Base-by-base conservation (phyloP, 345 rosid species). In the Aquilaria yunnanensis region DNA sequence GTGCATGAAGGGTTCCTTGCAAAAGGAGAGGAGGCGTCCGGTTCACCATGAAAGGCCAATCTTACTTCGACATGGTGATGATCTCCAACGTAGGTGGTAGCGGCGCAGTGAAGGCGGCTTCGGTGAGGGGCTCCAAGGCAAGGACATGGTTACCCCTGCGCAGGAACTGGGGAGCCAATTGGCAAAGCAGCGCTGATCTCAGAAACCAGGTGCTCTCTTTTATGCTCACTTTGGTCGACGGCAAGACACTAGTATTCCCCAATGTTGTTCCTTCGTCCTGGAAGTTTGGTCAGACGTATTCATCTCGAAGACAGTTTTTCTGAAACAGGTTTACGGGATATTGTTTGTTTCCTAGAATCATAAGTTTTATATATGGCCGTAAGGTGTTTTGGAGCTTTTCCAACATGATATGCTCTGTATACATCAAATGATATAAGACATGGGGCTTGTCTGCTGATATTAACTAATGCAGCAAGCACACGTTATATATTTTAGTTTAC, bases 131-230 rank as follows among this genome's bases (percentile, higher is more conserved):
- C 0, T 83, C 86, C 1, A 76, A 70, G 56, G 71, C 73, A 34
- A 79, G 77, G 66, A 67, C 74, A 54, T 87, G 96, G 96, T 31
- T 68, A 59, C 60, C 80, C 34, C 64, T 90, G 87, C 73, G 76
- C 12, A 72, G 95, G 51, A 87, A 87, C 32, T 85, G 90, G 90
- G 92, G 97, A 13, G 95, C 87, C 0, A 85, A 87, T 59, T 90
- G 97, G 97, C 89, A 86, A 32, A 83, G 82, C 68, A 75, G 67
- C 64, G 61, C 79, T 3, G 86, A 85, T 65, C 75, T 87, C 31
- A 71, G 85, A 14, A 71, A 61, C 69, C 97, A 85, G 52, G 73
- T 65, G 32, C 56, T 87, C 48, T 83, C 95, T 29, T 83, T 90
- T 57, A 83, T 66, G 77, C 76, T 90, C 51, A 80, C 75, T 57